These are phyloP conservation scores for Mucor ambiguus DNA, from an alignment of 371 early-diverging fungal species.

Conservation along the genomic window DNA sequence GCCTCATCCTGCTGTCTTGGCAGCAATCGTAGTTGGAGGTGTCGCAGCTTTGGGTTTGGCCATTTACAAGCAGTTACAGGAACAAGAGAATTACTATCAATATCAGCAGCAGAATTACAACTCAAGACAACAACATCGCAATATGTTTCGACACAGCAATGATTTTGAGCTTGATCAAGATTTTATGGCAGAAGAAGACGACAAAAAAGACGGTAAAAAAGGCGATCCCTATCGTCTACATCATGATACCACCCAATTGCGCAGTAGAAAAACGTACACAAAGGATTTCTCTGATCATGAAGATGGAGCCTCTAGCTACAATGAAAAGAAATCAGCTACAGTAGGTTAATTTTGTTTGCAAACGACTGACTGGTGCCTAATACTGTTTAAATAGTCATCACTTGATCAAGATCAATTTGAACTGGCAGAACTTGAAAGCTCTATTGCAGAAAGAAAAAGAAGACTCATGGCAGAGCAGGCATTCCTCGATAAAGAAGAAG, in stretches of 20 bases:
- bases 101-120: conserved; percentile 2
- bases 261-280: background rate
- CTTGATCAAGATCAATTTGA: conserved; percentile 23
- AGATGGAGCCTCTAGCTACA: background rate
- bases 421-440: conserved; percentile 25
- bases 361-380: background rate
- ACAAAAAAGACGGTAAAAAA: background rate
- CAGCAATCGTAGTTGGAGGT: background rate
- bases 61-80: conserved; percentile 7
- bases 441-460: conserved; percentile 23
- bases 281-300: background rate
- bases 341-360: background rate
- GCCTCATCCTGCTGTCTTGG: conserved; percentile 14
- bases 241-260: background rate
- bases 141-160: background rate
- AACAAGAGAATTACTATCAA: conserved; percentile 6
- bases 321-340: background rate
- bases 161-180: conserved; percentile 13
- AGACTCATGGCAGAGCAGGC: conserved; percentile 26
- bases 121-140: background rate
- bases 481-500: conserved; percentile 28
- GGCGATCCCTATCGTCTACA: background rate
- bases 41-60: background rate
- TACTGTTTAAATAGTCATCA: background rate
- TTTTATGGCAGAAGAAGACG: conserved; percentile 1